phyloP scores from a whole-genome alignment of 2,329 filamentous ascomycete genomes.

The Dactylellina parvicollis region DNA sequence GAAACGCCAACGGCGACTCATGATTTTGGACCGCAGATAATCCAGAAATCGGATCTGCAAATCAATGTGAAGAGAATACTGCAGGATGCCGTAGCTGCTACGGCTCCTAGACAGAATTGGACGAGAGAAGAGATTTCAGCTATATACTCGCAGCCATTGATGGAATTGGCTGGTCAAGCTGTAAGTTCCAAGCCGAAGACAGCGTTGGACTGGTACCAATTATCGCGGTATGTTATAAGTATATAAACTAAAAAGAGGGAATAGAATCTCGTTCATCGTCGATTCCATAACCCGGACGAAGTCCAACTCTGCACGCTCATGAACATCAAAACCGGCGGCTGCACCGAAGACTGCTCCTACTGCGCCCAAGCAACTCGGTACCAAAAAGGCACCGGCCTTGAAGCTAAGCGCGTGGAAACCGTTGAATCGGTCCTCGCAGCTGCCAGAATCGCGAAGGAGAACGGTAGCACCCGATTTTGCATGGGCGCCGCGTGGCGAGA shows the following conservation, averaged over 20 bases:
- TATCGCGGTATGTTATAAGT: too few relatives aligned
- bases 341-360: conserved; percentile 92
- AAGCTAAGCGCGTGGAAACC: conserved; percentile 79
- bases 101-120: conserved; percentile 76
- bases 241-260: too few relatives aligned
- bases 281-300: conserved; percentile 82
- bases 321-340: conserved; percentile 96
- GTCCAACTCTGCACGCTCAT: conserved; percentile 94
- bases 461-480: conserved; percentile 90
- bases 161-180: conserved; percentile 79
- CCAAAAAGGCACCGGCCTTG: conserved; percentile 71
- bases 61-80: conserved; percentile 54
- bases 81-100: conserved; percentile 69
- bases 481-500: conserved; percentile 96
- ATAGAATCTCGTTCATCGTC: conserved; percentile 80
- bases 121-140: conserved; percentile 81
- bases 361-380: conserved; percentile 88
- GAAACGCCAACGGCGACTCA: too few relatives aligned
- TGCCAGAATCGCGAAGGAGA: conserved; percentile 78
- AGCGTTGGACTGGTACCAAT: conserved; percentile 53
- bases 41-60: too few relatives aligned
- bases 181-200: conserved; percentile 65
- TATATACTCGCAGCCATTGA: conserved; percentile 82
- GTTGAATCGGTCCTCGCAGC: conserved; percentile 84
- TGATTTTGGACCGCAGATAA: too few relatives aligned